A percentile compares a stretch with the other conserved stretches of the same genome.
Evolutionary conservation across 768 basidiomycete genomes (phyloP).

Genomic region (Suillus ampliporus): DNA sequence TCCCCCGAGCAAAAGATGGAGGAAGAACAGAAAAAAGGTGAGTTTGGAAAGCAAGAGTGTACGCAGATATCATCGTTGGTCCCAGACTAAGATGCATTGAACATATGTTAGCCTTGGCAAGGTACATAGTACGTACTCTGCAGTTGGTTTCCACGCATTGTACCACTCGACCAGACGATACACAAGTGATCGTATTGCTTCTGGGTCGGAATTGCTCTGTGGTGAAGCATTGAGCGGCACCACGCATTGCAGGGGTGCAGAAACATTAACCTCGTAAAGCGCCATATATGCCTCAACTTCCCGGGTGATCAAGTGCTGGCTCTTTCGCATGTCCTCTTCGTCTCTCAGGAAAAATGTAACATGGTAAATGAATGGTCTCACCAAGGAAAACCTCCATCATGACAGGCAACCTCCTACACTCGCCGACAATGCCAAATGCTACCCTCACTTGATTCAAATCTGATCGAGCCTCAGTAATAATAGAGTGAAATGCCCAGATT

Average conservation of each 20-base stretch:
- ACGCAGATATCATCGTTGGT: conserved; percentile 60
- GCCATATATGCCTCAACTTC: conserved; percentile 65
- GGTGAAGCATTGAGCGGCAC: conserved; percentile 9
- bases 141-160: conserved; percentile 70
- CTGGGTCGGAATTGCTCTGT: conserved; percentile 53
- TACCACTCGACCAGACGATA: conserved; percentile 74
- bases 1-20: conserved; percentile 65
- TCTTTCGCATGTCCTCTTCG: conserved; percentile 66
- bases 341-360: not conserved
- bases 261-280: conserved; percentile 60
- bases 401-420: conserved; percentile 62
- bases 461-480: conserved; percentile 24
- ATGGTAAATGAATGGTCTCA: conserved; percentile 35
- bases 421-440: conserved; percentile 64
- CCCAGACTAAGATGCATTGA: conserved; percentile 54
- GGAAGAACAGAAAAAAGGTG: conserved; percentile 76
- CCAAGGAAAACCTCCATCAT: conserved; percentile 77
- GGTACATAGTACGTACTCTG: conserved; percentile 53
- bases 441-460: conserved; percentile 56
- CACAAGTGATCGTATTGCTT: conserved; percentile 58
- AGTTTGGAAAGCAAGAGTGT: conserved; percentile 74
- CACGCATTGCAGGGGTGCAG: not conserved
- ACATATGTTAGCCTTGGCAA: conserved; percentile 15
- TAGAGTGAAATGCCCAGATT: conserved; percentile 3
- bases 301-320: conserved; percentile 60